Percentiles rank a stretch among this genome's conserved stretches.
These are phyloP conservation scores for Stygiomarasmius scandens DNA, from an alignment of 1,284 basidiomycete species.

Conservation along the genomic window DNA sequence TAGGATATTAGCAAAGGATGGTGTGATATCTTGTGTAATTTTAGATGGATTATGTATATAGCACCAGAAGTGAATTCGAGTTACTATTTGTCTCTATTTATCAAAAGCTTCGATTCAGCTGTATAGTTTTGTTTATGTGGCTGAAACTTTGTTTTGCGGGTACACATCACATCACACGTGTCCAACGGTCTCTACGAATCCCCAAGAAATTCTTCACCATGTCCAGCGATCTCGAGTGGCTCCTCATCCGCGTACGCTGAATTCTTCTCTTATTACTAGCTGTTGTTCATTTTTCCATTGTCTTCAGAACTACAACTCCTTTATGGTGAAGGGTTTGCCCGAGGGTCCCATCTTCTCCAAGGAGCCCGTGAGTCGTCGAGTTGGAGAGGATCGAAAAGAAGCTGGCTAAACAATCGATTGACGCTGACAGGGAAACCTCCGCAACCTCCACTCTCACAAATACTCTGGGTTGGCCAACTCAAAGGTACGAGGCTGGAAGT, in stretches of 20 bases:
- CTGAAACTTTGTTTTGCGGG: background rate
- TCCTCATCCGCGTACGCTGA: slow-evolving; percentile 78
- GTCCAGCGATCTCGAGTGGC: slow-evolving; percentile 89
- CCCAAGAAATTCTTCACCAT: slow-evolving; percentile 47
- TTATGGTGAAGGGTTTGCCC: slow-evolving; percentile 74
- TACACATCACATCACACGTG: background rate
- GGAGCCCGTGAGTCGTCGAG: slow-evolving; percentile 68
- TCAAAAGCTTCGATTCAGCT: background rate
- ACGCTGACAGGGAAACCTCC: slow-evolving; percentile 75
- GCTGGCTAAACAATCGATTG: background rate
- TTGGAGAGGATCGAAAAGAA: slow-evolving; percentile 3
- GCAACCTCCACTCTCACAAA: slow-evolving; percentile 86
- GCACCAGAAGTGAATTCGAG: background rate
- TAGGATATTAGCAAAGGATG: too few relatives aligned
- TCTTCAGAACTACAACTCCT: slow-evolving; percentile 78
- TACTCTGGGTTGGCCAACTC: slow-evolving; percentile 86
- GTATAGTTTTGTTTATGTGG: background rate
- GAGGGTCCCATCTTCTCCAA: slow-evolving; percentile 81
- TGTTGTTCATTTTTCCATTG: background rate
- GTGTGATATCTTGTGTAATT: too few relatives aligned
- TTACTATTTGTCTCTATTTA: background rate
- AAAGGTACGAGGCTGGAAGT: slow-evolving; percentile 54
- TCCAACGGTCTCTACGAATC: background rate
- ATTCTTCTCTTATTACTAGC: background rate
- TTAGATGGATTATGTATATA: too few relatives aligned